Conservation (phyloP, 257 asterid species). For the Jasminum sambac region DNA sequence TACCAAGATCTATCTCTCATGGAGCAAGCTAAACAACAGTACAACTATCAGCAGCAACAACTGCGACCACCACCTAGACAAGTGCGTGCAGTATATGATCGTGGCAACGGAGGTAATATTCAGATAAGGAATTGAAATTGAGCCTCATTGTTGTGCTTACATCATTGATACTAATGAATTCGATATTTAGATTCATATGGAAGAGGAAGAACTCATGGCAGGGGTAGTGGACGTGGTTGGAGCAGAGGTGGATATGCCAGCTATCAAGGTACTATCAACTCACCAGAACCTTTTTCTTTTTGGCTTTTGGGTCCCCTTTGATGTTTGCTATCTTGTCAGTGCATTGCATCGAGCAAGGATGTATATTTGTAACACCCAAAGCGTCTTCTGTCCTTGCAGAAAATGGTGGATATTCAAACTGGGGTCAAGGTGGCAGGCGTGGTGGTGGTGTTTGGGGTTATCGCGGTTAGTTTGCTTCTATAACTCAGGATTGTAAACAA, state of each 20-base stretch:
- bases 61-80: constrained; percentile 66
- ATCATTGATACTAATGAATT: constrained; percentile 1
- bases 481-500: not conserved
- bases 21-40: constrained; percentile 54
- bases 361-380: not conserved
- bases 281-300: not conserved
- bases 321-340: not conserved
- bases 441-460: constrained; percentile 56
- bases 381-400: constrained; percentile 30
- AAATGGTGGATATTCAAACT: constrained; percentile 49
- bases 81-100: constrained; percentile 44
- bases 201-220: constrained; percentile 85
- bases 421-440: constrained; percentile 51
- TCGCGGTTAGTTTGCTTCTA: constrained; percentile 51
- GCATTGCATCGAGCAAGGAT: not conserved
- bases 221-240: constrained; percentile 92
- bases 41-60: constrained; percentile 57
- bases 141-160: constrained; percentile 2
- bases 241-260: constrained; percentile 81
- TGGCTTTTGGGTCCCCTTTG: not conserved
- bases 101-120: constrained; percentile 59
- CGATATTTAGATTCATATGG: constrained; percentile 63
- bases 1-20: constrained; percentile 75
- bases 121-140: constrained; percentile 9
- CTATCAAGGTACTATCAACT: constrained; percentile 28